Conservation (phyloP, 495 filamentous ascomycete genomes). For the Glarea lozoyensis region DNA sequence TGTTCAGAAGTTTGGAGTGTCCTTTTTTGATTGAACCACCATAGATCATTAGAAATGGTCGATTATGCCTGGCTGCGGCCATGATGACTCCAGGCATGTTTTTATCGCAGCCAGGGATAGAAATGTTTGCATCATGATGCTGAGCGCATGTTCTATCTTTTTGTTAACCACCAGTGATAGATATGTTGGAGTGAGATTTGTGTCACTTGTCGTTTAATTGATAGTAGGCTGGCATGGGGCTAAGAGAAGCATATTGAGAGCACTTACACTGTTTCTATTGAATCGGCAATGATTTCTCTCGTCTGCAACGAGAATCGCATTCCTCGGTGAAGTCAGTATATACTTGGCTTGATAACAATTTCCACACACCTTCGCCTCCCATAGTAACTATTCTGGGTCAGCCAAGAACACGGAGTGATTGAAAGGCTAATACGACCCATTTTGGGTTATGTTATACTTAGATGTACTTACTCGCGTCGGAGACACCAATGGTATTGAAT, state of each 20-base stretch:
- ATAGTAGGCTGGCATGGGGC: not conserved
- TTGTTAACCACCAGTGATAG: too few species aligned
- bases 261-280: constrained; percentile 85
- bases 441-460: too few species aligned
- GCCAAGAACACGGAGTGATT: too few species aligned
- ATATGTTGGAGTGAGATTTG: too few species aligned
- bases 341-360: not conserved
- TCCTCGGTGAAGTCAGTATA: constrained; percentile 39
- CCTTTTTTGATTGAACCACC: constrained; percentile 87
- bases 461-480: constrained; percentile 39
- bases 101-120: constrained; percentile 95
- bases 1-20: constrained; percentile 66
- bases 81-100: constrained; percentile 86
- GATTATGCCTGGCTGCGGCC: constrained; percentile 76
- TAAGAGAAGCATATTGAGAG: too few species aligned
- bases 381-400: constrained; percentile 69
- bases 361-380: constrained; percentile 73
- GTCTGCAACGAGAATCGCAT: constrained; percentile 97
- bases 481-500: constrained; percentile 92
- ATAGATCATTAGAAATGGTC: constrained; percentile 70
- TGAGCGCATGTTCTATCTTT: constrained; percentile 32
- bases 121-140: constrained; percentile 88
- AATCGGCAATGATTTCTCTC: constrained; percentile 90
- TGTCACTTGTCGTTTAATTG: not conserved
- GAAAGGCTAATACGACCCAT: too few species aligned